Percentiles rank a stretch among this genome's conserved stretches.
phyloP scores from a whole-genome alignment of 108 stramenopile species.

The Nitzschia palea region DNA sequence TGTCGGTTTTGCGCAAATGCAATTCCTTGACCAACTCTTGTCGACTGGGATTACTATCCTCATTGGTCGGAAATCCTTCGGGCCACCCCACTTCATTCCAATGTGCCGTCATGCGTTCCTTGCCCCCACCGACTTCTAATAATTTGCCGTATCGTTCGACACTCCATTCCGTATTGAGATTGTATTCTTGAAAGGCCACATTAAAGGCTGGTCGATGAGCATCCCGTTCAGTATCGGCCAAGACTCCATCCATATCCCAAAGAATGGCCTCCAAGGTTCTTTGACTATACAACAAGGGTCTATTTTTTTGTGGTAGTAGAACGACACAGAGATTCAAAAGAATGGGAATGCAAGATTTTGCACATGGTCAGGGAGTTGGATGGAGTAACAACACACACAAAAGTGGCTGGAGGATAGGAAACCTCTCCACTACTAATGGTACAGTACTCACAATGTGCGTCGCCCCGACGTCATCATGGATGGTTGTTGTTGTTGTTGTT shows the following conservation, averaged over 20 bases:
- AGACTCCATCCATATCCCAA: slow-evolving; percentile 92
- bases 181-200: slow-evolving; percentile 74
- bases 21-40: slow-evolving; percentile 79
- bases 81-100: slow-evolving; percentile 92
- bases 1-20: slow-evolving; percentile 90
- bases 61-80: slow-evolving; percentile 42
- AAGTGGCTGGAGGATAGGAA: too few species aligned
- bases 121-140: slow-evolving; percentile 87
- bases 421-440: too few species aligned
- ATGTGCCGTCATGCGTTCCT: slow-evolving; percentile 96
- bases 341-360: too few species aligned
- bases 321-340: too few species aligned
- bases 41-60: slow-evolving; percentile 33
- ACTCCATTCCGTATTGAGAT: slow-evolving; percentile 76
- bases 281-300: too few species aligned
- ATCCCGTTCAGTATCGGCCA: slow-evolving; percentile 95
- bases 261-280: slow-evolving; percentile 82
- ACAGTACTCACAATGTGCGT: too few species aligned
- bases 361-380: too few species aligned
- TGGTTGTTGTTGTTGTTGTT: too few species aligned
- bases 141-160: slow-evolving; percentile 88
- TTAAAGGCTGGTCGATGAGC: slow-evolving; percentile 92
- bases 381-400: too few species aligned
- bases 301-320: too few species aligned
- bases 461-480: too few species aligned